Conservation (phyloP, 1,284 basidiomycete genomes). For the Neolentinus lepideus region DNA sequence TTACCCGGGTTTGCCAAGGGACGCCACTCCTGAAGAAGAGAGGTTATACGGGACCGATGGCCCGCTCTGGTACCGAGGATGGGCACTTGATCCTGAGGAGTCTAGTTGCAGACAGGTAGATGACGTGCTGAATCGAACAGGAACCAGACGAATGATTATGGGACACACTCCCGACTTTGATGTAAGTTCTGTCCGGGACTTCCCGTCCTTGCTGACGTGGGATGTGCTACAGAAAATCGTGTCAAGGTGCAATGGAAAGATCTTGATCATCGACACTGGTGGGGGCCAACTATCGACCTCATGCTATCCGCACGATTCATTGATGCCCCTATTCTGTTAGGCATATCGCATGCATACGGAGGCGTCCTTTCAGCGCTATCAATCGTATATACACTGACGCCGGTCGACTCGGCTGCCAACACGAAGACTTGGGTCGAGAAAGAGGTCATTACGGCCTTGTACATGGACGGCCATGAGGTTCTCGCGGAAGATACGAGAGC, state of each 20-base stretch:
- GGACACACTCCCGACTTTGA: slow-evolving; percentile 91
- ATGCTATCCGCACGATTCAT: neutral
- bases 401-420: slow-evolving; percentile 21
- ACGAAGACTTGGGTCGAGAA: slow-evolving; percentile 58
- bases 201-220: slow-evolving; percentile 2
- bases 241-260: slow-evolving; percentile 76
- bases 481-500: slow-evolving; percentile 36
- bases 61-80: slow-evolving; percentile 87
- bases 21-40: slow-evolving; percentile 59
- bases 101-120: slow-evolving; percentile 68
- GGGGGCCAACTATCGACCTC: slow-evolving; percentile 7
- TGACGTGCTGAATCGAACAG: slow-evolving; percentile 60
- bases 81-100: slow-evolving; percentile 69
- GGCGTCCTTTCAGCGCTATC: slow-evolving; percentile 83
- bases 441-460: slow-evolving; percentile 77
- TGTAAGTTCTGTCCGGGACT: slow-evolving; percentile 25
- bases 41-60: slow-evolving; percentile 72
- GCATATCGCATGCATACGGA: slow-evolving; percentile 92
- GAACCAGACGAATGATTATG: slow-evolving; percentile 85
- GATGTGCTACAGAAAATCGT: slow-evolving; percentile 53
- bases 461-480: slow-evolving; percentile 48
- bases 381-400: slow-evolving; percentile 72
- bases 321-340: slow-evolving; percentile 24
- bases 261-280: slow-evolving; percentile 90
- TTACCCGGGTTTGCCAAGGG: slow-evolving; percentile 69